Base-by-base conservation (phyloP, 163 green algal species). In the Trebouxiophyceae sp. region DNA sequence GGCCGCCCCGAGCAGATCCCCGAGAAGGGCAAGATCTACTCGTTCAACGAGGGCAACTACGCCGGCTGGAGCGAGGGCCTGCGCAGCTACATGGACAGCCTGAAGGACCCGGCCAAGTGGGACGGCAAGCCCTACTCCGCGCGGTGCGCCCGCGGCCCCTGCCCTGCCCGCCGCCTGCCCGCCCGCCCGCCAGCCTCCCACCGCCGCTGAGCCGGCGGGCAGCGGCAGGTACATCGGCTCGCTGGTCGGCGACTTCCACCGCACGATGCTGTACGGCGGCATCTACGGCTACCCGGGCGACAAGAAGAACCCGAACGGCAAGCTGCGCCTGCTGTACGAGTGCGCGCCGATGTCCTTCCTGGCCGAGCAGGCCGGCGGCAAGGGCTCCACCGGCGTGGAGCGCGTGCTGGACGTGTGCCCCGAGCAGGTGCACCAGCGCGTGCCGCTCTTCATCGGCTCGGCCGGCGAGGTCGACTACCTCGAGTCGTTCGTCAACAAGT, bases 41-140 rank as follows among this genome's bases (percentile, higher is more conserved):
- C 85, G 29, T 97, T 99, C 84, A 99, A 99, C 77, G 93, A 99
- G 85, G 93, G 93, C 72, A 99, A 99, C 89, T 96, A 93, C 76
- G 60, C 55, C 33, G 34, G 69, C 57, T 96, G 90, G 90, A 75
- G 78, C 45, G 33, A 84, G n/a, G 68, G 62, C 39, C 70, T 90
- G 56, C 24, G 55, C 57, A 44, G 61, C 20, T 95, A 97, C 88
- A 96, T 96, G 55, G 78, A 93, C 80, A 80, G 58, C 68, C 78
- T 97, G 47, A 96, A 97, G 85, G 77, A 90, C 46, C 60, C 71
- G 8, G 57, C 72, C 22, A 87, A 87, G 63, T 91, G 80, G 77
- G 84, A 77, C 33, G 89, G 87, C 76, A 97, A 97, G 88, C 92
- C 93, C 28, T 98, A 97, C 85, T 88, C 76, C 22, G 80, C 70